Base-by-base conservation (phyloP, 73 alveolate species). In the Stentor coeruleus region DNA sequence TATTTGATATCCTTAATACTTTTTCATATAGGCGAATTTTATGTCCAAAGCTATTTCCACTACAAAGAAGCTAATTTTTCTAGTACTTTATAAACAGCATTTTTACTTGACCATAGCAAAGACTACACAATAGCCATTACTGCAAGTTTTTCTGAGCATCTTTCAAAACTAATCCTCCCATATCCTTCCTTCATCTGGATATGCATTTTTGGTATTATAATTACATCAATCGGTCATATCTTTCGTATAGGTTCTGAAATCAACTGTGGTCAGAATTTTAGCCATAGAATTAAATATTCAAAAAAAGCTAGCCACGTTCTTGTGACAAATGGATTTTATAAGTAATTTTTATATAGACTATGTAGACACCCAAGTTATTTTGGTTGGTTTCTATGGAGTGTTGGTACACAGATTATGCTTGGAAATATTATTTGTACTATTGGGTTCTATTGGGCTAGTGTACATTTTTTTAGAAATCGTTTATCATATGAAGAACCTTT, bases 301-400 rank as follows among this genome's bases (percentile, higher is more conserved):
- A 81, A 86, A 82, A 74, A 15, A 4, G 59, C 41, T 2, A 83
- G 37, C 39, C 92, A 86, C 76, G 36, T 58, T 60, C 83, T 86
- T 59, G 83, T 86, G 15, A 86, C 89, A 2, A 2, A 31, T 38
- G 92, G 92, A 35, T 28, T 86, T 3, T 86, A 82, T 82, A 28
- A 60, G 30, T 35, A 66, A 66, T 31, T 2, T 0, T 15, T 26
- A 66, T 20, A 11, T 33, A 66, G 79, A 33, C n/a, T 86, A 36
- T 83, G 82, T 28, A 39, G 92, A 39, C 92, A 86, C 81, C 92
- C 92, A 26, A 66, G 86, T 40, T 86, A 86, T 82, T 41, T 82
- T 37, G 92, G 92, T 30, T 86, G 86, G 82, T 86, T 33, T 60
- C 26, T 80, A 3, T 86, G 92, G 89, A 26, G 85, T 3, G 74